Conservation (phyloP, 2,329 filamentous ascomycete genomes). For the Ceratocystis lukuohia region DNA sequence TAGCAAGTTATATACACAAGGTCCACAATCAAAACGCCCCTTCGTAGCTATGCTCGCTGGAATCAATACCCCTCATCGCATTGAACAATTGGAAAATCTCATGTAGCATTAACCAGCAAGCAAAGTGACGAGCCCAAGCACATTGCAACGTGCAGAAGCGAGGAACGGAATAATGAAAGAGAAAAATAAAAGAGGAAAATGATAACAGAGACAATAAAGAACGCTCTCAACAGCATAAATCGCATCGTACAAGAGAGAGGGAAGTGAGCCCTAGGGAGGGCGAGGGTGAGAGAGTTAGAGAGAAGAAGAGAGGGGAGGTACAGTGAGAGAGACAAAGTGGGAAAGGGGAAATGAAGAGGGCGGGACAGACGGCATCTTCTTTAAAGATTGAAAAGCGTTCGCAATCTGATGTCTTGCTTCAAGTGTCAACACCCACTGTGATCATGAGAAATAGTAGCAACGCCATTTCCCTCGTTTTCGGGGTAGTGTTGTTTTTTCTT, state of each 20-base stretch:
- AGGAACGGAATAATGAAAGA: background rate
- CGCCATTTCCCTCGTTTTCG: too few species aligned
- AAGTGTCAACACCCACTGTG: background rate
- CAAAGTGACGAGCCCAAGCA: background rate
- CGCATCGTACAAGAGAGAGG: background rate
- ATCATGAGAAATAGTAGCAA: background rate
- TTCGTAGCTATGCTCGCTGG: background rate
- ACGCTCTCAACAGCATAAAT: background rate
- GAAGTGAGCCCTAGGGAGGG: background rate
- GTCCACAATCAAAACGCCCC: background rate
- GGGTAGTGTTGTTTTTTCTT: background rate
- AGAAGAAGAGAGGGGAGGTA: background rate
- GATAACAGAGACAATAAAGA: background rate
- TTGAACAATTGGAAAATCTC: background rate
- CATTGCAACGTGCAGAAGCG: background rate
- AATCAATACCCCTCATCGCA: background rate
- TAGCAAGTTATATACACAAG: conserved; percentile 17
- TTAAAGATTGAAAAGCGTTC: too few species aligned
- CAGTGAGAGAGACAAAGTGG: too few species aligned
- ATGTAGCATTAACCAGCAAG: background rate
- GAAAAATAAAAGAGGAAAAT: background rate
- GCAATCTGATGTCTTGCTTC: background rate
- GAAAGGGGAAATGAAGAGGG: too few species aligned
- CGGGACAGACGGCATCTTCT: too few species aligned
- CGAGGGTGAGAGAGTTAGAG: background rate